These are phyloP conservation scores for Neofusicoccum sp. DNA, from an alignment of 2,329 filamentous ascomycete species.

Conservation along the genomic window DNA sequence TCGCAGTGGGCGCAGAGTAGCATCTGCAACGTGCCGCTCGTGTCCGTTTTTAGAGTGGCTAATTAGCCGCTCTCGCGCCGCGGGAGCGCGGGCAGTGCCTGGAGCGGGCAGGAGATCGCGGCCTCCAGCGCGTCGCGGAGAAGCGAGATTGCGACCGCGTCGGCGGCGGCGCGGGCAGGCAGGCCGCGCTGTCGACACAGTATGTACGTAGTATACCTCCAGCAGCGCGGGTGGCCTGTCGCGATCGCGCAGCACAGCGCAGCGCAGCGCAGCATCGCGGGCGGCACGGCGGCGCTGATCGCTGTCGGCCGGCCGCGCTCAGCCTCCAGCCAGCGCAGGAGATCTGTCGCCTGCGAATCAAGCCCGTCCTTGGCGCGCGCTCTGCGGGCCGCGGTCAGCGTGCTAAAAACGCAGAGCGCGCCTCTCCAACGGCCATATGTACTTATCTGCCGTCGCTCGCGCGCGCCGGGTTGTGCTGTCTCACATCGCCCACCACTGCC, in stretches of 20 bases:
- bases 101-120: too few relatives aligned
- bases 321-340: slow-evolving; percentile 11
- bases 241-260: too few relatives aligned
- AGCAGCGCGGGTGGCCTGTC: too few relatives aligned
- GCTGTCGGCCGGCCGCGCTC: slow-evolving; percentile 5
- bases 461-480: not conserved
- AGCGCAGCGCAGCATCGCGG: not conserved
- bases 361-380: not conserved
- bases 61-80: not conserved
- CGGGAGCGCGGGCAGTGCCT: not conserved
- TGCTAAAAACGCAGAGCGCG: not conserved
- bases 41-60: slow-evolving; percentile 11
- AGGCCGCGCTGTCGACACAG: too few relatives aligned
- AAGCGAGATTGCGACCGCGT: slow-evolving; percentile 13
- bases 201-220: too few relatives aligned
- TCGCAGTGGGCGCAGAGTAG: slow-evolving; percentile 5
- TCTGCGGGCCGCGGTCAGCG: not conserved
- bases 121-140: slow-evolving; percentile 7
- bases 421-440: not conserved
- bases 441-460: slow-evolving; percentile 1
- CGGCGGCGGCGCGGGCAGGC: not conserved
- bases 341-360: slow-evolving; percentile 13
- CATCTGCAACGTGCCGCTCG: slow-evolving; percentile 8
- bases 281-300: not conserved
- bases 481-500: not conserved